Percentiles rank a stretch among this genome's conserved stretches.
Conservation (phyloP, 768 basidiomycete species). For the Auricularia sp. region DNA sequence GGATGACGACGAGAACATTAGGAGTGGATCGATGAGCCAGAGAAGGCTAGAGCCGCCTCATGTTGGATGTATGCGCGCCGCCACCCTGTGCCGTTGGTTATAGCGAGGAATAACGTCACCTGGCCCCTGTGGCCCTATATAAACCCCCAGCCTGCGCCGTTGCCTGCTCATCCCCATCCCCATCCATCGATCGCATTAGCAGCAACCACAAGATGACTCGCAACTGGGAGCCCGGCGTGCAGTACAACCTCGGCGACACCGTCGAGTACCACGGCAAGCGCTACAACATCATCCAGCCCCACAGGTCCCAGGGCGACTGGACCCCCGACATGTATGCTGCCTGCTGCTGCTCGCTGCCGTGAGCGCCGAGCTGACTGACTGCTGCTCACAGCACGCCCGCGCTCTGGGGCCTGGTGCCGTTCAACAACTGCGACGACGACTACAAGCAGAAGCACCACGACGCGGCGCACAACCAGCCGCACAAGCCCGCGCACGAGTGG, state of each 20-base stretch:
- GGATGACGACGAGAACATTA: no score
- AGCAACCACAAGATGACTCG: slow-evolving; percentile 27
- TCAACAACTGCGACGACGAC: slow-evolving; percentile 5
- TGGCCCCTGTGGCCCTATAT: no score
- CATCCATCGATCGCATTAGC: no score
- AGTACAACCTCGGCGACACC: slow-evolving; percentile 44
- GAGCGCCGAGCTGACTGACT: no score
- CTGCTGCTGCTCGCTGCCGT: no score
- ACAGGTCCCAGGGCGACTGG: slow-evolving; percentile 50
- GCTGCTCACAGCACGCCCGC: slow-evolving; percentile 2
- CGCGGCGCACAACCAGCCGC: slow-evolving; percentile 10
- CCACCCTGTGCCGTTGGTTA: no score
- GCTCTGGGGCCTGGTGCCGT: slow-evolving; percentile 5
- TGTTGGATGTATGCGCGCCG: no score
- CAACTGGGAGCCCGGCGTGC: slow-evolving; percentile 53
- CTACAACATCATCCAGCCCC: slow-evolving; percentile 63
- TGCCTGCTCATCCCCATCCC: no score
- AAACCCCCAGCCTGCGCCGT: no score
- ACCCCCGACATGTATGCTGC: slow-evolving; percentile 28
- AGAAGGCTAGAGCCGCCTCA: no score
- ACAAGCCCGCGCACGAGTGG: slow-evolving; percentile 13
- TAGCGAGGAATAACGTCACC: no score
- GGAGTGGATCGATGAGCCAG: no score
- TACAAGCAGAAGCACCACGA: slow-evolving; percentile 22
- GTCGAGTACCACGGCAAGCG: slow-evolving; percentile 45